Evolutionary conservation across 148 eudicot species (phyloP), one percentile per base, ranked within the genome.

Genomic region (Cornus kousa): DNA sequence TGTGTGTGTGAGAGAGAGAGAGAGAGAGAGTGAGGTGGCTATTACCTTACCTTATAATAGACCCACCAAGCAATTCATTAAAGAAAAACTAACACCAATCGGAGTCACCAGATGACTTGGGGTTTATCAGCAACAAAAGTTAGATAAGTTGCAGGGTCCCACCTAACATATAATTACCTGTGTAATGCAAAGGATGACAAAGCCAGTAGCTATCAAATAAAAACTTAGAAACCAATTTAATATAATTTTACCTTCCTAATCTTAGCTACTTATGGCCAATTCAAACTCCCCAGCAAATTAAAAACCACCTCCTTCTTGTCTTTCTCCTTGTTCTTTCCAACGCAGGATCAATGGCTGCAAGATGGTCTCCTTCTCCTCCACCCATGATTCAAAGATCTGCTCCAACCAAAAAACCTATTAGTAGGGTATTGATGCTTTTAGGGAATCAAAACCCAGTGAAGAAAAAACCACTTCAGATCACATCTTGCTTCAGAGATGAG

Each of bases 121-220:
- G 78, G 64, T 79, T 78, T 72, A 39, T 68, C 78, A 68, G 69
- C 81, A 79, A 77, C 85, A 77, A 85, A 76, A 86, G 88, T 79
- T 16, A 69, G 93, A 88, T 88, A 90, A 90, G 88, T 83, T 68
- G 59, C 39, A 67, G 81, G 88, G 87, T 24, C 87, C 88, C 67
- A 84, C 83, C 32, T 24, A 68, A 69, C 78, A 62, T 69, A 77
- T 22, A 66, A 67, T 68, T 7, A 6, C 78, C 22, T 17, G 57
- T 66, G 55, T 23, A 35, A 81, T 88, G 87, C 82, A 48, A 69
- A 69, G 8, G 9, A 77, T 87, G 86, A 89, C 81, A 85, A 85
- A 83, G 80, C 72, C 84, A 79, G 43, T 43, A 43, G 48, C 48
- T 43, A 6, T 43, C 48, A 43, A 24, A 73, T 40, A 31, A 71